Conservation (phyloP, 2,329 filamentous ascomycete genomes). For the Juglanconis sp. region DNA sequence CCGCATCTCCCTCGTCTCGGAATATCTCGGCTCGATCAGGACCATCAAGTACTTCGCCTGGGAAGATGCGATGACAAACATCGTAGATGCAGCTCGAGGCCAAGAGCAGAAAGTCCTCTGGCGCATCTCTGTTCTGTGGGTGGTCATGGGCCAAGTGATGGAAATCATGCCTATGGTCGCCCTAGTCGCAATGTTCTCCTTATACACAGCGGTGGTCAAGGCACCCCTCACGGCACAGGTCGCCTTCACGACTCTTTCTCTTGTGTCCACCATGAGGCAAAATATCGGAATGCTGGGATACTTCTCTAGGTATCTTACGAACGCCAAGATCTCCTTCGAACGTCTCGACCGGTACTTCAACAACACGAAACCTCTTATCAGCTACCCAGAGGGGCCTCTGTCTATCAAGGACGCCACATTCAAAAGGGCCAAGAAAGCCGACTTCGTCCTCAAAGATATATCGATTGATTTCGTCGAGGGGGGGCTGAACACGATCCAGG, state of each 20-base stretch:
- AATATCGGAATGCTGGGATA: conserved; percentile 50
- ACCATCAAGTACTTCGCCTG: conserved; percentile 61
- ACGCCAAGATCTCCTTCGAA: conserved; percentile 45
- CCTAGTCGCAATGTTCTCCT: conserved; percentile 51
- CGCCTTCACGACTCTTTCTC: conserved; percentile 54
- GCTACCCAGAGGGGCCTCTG: conserved; percentile 48
- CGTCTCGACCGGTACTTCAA: conserved; percentile 54
- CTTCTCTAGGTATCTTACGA: conserved; percentile 39
- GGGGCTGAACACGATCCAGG: conserved; percentile 52
- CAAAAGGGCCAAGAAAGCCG: conserved; percentile 46
- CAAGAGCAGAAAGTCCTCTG: conserved; percentile 54
- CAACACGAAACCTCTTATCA: conserved; percentile 44
- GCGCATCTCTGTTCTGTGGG: conserved; percentile 47
- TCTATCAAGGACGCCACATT: conserved; percentile 46
- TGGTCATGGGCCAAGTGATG: conserved; percentile 44
- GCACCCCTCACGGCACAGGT: conserved; percentile 51
- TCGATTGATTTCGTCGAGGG: conserved; percentile 51
- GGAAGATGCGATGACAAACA: conserved; percentile 52
- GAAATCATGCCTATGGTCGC: conserved; percentile 51
- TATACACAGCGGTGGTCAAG: conserved; percentile 47
- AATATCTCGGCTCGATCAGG: conserved; percentile 55
- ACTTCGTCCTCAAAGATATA: conserved; percentile 46
- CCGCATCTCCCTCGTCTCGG: conserved; percentile 55
- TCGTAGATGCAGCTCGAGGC: conserved; percentile 46
- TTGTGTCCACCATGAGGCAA: conserved; percentile 50